These are phyloP conservation scores for Dactylorhiza incarnata DNA, from an alignment of 106 monocot genomes.

Conservation along the genomic window DNA sequence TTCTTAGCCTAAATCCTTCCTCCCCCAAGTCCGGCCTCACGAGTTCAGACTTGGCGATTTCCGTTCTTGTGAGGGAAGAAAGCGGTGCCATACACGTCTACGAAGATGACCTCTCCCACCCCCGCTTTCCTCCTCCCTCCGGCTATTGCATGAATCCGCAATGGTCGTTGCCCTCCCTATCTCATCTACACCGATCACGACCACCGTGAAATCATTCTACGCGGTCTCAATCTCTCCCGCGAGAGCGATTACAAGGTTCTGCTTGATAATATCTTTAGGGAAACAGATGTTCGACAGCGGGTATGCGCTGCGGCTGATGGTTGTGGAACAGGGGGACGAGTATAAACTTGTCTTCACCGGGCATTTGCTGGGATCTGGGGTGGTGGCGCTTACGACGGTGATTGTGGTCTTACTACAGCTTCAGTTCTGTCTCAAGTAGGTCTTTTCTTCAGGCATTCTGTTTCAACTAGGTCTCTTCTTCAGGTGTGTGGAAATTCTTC, in stretches of 20 bases:
- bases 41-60: too few relatives aligned
- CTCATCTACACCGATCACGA: constrained; percentile 53
- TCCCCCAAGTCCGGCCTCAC: too few relatives aligned
- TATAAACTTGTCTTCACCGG: constrained; percentile 64
- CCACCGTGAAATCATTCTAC: constrained; percentile 44
- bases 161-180: constrained; percentile 48
- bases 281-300: constrained; percentile 21
- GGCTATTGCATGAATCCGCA: constrained; percentile 43
- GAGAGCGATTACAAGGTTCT: constrained; percentile 70
- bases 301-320: constrained; percentile 21
- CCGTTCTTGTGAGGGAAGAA: too few relatives aligned
- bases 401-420: too few relatives aligned
- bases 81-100: too few relatives aligned
- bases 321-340: constrained; percentile 31
- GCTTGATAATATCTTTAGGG: constrained; percentile 24
- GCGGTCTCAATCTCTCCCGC: constrained; percentile 67
- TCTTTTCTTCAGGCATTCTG: too few relatives aligned
- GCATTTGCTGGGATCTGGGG: constrained; percentile 77
- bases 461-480: too few relatives aligned
- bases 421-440: too few relatives aligned
- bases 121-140: constrained; percentile 31
- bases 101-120: constrained; percentile 48
- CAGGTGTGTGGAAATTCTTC: too few relatives aligned
- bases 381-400: constrained; percentile 68
- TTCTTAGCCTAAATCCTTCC: too few relatives aligned